Base-by-base conservation (phyloP, 257 asterid species). In the Nicotiana otophora region DNA sequence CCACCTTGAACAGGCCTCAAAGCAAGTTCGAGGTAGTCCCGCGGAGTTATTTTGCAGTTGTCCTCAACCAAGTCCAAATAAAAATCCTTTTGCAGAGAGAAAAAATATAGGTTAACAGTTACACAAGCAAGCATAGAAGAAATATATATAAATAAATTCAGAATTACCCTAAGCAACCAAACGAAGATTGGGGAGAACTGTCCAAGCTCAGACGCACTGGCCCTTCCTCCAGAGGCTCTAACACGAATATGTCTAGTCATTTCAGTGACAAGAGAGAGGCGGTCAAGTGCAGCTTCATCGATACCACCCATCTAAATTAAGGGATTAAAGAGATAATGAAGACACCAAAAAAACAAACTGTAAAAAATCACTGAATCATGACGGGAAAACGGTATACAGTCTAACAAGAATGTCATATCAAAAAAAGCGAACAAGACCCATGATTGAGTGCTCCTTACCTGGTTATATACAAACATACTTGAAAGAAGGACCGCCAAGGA, bases 191-290 rank as follows among this genome's bases (percentile, higher is more conserved):
- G 99, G 36, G 99, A 93, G 87, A 92, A 95, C 83, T 96, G 98
- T 68, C 98, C 98, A 28, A 96, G 92, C 90, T 96, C 98, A 1
- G 99, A 90, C 87, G 97, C 91, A 79, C 98, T 88, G 84, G 88
- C 88, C 89, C 87, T 92, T 65, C 97, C 97, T 55, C 96, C 97
- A 78, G 98, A 92, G 31, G 99, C 98, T 87, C 97, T 90, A 34
- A 95, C 97, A 36, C 99, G 97, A 83, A 96, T 96, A 87, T 93
- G 99, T 91, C 92, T 96, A 80, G 98, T 94, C 99, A 95, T 96
- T 91, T 96, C 99, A 66, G 99, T 96, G 83, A 96, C 99, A 85
- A 96, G 97, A 81, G 99, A 96, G 66, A 96, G 95, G 68, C 98
- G 97, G 88, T 96, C 99, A 63, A 96, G 92, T 77, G 99, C 97